Base-by-base conservation (phyloP, 208 protist species). In the Trypanosoma lewisi region DNA sequence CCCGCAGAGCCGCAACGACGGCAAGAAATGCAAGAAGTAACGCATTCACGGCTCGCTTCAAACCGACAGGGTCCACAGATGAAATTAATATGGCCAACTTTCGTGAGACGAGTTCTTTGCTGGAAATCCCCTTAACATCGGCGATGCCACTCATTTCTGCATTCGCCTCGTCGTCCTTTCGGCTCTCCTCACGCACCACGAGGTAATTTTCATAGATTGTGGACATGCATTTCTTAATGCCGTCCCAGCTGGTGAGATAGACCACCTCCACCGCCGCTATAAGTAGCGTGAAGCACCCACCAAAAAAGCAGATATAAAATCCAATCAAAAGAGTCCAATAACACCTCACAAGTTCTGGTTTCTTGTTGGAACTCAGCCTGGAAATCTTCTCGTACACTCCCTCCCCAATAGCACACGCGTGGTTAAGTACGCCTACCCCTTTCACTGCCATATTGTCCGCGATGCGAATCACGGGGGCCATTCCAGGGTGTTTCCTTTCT, bases 301-400 rank as follows among this genome's bases (percentile, higher is more conserved):
- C 90, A 62, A 94, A 94, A 60, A 96, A 94, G 70, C 83, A 93
- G 21, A 94, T 49, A 9, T 59, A 63, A 17, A 94, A 66, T 45
- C 87, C 87, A 14, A 88, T 54, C 30, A 91, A 34, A 61, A 91
- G 67, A 25, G 81, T 80, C 21, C 68, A 12, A 17, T 82, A 58
- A 59, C 80, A 69, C 2, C 75, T 60, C 48, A 88, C 34, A 16
- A 71, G 54, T 42, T 75, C 58, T 42, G 56, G 36, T 25, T 62
- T 30, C n/a, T 39, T 31, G 7, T n/a, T 25, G 2, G 1, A 28
- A 25, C 23, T 2, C 0, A 30, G 3, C 14, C 37, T 36, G 1
- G 5, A 27, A 16, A 72, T 39, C 54, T 76, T 68, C 53, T 74
- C 58, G 31, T 55, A 54, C 7, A 60, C 28, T 2, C 27, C 12